Percentiles rank a stretch among this genome's conserved stretches.
Conservation (phyloP, 805 yeast genomes). For the Komagataella kurtzmanii region DNA sequence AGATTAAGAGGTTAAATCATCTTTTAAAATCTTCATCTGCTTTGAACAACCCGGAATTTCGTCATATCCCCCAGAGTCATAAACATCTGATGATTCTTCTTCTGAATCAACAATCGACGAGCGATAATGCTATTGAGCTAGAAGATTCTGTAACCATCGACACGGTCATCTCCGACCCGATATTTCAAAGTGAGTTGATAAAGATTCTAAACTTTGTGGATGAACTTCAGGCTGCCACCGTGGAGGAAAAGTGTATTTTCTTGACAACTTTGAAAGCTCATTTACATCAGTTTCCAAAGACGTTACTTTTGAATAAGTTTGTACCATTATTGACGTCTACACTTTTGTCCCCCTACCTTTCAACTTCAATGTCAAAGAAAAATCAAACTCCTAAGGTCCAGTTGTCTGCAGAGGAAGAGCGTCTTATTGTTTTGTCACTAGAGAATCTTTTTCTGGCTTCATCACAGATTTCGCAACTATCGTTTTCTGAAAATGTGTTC, state of each 20-base stretch:
- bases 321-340: conserved; percentile 50
- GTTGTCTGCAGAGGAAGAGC: conserved; percentile 15
- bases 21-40: not conserved
- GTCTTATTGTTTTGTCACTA: conserved; percentile 31
- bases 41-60: not conserved
- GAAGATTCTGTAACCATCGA: conserved; percentile 28
- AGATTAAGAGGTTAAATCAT: conserved; percentile 21
- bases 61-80: not conserved
- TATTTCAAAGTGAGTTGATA: conserved; percentile 73
- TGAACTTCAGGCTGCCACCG: conserved; percentile 63
- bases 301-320: conserved; percentile 51
- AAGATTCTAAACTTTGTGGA: conserved; percentile 74
- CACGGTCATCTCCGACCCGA: conserved; percentile 57
- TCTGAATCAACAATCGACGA: not conserved
- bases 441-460: conserved; percentile 53
- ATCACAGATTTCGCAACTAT: conserved; percentile 51
- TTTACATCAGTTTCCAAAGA: conserved; percentile 44
- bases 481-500: conserved; percentile 62
- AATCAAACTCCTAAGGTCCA: conserved; percentile 1
- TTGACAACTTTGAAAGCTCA: conserved; percentile 47
- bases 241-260: conserved; percentile 54
- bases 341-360: conserved; percentile 22
- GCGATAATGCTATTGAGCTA: conserved; percentile 15
- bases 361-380: conserved; percentile 15
- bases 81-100: not conserved